phyloP scores from a whole-genome alignment of 805 yeast genomes.

The Candida awuae region DNA sequence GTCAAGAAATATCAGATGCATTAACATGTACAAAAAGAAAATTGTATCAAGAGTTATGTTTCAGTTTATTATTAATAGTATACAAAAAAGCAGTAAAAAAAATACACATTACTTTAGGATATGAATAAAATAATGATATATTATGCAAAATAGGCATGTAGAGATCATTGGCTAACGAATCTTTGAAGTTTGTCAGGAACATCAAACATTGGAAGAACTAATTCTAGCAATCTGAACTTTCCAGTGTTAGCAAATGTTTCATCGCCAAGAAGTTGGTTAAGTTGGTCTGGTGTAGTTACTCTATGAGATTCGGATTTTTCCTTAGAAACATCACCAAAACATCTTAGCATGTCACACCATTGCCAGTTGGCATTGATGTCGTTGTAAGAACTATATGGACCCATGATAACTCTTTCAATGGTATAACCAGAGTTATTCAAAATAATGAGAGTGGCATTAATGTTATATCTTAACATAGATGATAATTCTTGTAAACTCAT shows the following conservation, averaged over 20 bases:
- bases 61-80: too few relatives aligned
- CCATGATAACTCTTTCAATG: constrained; percentile 41
- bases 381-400: constrained; percentile 43
- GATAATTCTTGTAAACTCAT: constrained; percentile 46
- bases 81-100: too few relatives aligned
- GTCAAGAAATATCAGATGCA: too few relatives aligned
- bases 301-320: constrained; percentile 26
- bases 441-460: constrained; percentile 36
- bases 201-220: constrained; percentile 51
- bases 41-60: too few relatives aligned
- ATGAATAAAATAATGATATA: neutral
- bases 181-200: constrained; percentile 36
- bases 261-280: constrained; percentile 29
- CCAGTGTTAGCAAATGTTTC: constrained; percentile 27
- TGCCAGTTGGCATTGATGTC: constrained; percentile 44
- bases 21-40: too few relatives aligned
- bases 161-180: neutral
- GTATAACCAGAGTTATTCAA: constrained; percentile 47
- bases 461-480: constrained; percentile 33
- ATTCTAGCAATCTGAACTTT: constrained; percentile 48
- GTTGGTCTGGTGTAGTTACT: constrained; percentile 32
- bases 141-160: neutral
- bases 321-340: constrained; percentile 51
- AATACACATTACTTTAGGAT: too few relatives aligned
- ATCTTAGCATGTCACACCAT: constrained; percentile 60